Conservation (phyloP, 768 basidiomycete species). For the Amanita exitialis region DNA sequence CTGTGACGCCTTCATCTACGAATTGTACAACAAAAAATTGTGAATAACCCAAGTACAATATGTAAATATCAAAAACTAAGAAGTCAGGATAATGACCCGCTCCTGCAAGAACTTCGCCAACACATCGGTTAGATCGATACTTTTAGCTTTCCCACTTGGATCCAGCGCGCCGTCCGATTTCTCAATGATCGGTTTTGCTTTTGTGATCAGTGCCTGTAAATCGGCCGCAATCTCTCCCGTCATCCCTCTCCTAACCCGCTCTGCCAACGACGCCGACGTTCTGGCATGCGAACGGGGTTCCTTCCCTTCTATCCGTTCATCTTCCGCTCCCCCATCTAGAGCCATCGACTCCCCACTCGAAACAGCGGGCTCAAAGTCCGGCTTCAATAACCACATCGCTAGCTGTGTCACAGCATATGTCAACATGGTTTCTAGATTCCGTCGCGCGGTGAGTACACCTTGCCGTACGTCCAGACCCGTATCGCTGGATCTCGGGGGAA, state of each 20-base stretch:
- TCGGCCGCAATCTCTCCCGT: slow-evolving; percentile 74
- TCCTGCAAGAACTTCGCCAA: slow-evolving; percentile 58
- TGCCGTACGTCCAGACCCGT: slow-evolving; percentile 42
- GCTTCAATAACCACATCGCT: slow-evolving; percentile 68
- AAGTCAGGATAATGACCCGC: slow-evolving; percentile 35
- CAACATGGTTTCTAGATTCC: slow-evolving; percentile 57
- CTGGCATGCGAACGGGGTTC: slow-evolving; percentile 33
- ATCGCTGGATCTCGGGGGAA: slow-evolving; percentile 16
- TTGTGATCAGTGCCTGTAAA: slow-evolving; percentile 53
- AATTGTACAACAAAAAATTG: too few relatives aligned
- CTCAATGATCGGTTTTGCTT: slow-evolving; percentile 51
- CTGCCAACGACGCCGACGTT: slow-evolving; percentile 45
- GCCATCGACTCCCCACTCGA: slow-evolving; percentile 33
- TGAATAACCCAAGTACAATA: too few relatives aligned
- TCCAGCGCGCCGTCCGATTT: slow-evolving; percentile 44
- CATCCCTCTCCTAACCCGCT: slow-evolving; percentile 64
- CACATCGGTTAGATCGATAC: slow-evolving; percentile 49
- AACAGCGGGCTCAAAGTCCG: slow-evolving; percentile 43
- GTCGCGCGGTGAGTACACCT: slow-evolving; percentile 45
- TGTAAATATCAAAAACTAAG: slow-evolving; percentile 10
- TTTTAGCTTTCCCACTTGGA: slow-evolving; percentile 16
- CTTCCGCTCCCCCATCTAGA: slow-evolving; percentile 14
- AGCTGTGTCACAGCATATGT: slow-evolving; percentile 72
- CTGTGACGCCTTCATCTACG: too few relatives aligned
- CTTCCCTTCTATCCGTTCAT: slow-evolving; percentile 11